Conservation (phyloP, 768 basidiomycete genomes). For the Kwoniella sp. region DNA sequence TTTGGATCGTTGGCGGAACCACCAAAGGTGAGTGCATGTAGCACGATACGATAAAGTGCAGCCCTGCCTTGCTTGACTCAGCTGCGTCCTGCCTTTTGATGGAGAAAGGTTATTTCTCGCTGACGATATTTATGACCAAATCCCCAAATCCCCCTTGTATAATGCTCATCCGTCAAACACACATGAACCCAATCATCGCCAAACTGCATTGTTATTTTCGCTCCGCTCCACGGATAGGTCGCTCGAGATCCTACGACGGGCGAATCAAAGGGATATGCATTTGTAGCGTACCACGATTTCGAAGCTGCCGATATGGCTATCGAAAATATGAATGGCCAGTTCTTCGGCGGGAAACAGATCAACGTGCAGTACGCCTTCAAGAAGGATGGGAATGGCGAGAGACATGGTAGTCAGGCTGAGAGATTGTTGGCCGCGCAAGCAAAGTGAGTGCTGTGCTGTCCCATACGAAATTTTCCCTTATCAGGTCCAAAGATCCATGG, state of each 20-base stretch:
- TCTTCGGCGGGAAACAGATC: conserved; percentile 97
- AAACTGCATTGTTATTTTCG: background rate
- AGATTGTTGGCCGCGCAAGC: conserved; percentile 93
- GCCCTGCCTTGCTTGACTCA: background rate
- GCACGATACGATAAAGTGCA: background rate
- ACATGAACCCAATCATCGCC: background rate
- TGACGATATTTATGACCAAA: background rate
- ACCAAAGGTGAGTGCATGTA: conserved; percentile 51
- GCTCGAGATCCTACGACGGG: conserved; percentile 83
- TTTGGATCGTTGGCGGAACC: conserved; percentile 60
- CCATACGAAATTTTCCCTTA: no score
- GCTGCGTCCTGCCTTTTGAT: no score
- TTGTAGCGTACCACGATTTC: conserved; percentile 96
- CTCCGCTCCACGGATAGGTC: conserved; percentile 63
- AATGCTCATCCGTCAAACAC: background rate
- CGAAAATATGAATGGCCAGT: conserved; percentile 96
- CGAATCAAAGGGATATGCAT: conserved; percentile 93
- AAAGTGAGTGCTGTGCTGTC: conserved; percentile 61
- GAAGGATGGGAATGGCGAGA: conserved; percentile 97
- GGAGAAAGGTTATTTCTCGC: no score
- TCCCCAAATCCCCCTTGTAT: background rate
- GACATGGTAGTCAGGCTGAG: conserved; percentile 96
- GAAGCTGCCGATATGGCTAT: conserved; percentile 94
- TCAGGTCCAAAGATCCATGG: no score
- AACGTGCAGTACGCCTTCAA: conserved; percentile 98